Percentiles rank a stretch among this genome's conserved stretches.
These are phyloP conservation scores for Limnomonas spitsbergensis DNA, from an alignment of 139 green algal genomes.

Conservation along the genomic window DNA sequence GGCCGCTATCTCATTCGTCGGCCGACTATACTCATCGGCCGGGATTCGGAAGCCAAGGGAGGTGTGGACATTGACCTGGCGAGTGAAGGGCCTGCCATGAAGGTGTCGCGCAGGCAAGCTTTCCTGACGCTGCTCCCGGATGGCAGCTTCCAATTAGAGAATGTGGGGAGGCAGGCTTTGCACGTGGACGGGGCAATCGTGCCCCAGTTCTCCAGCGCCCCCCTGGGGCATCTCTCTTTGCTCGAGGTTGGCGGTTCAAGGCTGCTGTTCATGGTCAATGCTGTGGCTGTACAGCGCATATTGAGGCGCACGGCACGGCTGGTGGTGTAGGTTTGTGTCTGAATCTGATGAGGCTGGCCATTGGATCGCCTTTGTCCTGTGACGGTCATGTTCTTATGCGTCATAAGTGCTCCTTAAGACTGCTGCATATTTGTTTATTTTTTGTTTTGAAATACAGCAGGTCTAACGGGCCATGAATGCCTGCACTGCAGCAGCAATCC, in stretches of 20 bases:
- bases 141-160: conserved; percentile 40
- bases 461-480: no score
- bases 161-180: conserved; percentile 37
- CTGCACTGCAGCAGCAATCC: no score
- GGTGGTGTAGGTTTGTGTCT: no score
- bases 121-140: conserved; percentile 32
- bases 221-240: conserved; percentile 49
- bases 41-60: conserved; percentile 28
- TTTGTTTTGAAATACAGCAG: no score
- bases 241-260: conserved; percentile 31
- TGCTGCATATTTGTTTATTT: no score
- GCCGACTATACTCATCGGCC: conserved; percentile 37
- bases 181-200: conserved; percentile 25
- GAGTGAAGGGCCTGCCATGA: conserved; percentile 15
- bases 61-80: conserved; percentile 56
- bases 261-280: conserved; percentile 56
- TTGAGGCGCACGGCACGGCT: conserved; percentile 15
- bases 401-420: no score
- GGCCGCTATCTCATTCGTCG: conserved; percentile 36
- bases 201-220: conserved; percentile 11
- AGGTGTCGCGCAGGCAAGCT: conserved; percentile 49
- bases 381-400: no score
- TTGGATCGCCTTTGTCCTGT: no score
- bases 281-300: conserved; percentile 11
- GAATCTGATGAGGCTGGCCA: no score